These are phyloP conservation scores for Asterionellopsis glacialis DNA, from an alignment of 108 stramenopile genomes.

Conservation along the genomic window DNA sequence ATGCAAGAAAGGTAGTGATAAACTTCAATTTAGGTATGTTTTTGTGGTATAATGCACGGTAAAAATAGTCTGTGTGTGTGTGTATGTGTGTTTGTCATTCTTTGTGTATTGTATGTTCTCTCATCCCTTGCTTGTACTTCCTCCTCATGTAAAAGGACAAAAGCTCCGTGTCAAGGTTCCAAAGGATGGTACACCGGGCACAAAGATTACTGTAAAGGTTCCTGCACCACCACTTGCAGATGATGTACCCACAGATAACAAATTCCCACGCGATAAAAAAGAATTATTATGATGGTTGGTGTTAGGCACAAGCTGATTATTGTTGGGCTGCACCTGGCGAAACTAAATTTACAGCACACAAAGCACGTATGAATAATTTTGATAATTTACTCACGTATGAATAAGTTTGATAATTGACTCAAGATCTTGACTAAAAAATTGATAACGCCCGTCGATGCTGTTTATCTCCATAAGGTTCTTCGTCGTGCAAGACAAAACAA, in stretches of 20 bases:
- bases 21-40: slow-evolving; percentile 62
- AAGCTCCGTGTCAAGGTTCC: slow-evolving; percentile 75
- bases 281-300: slow-evolving; percentile 70
- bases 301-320: slow-evolving; percentile 44
- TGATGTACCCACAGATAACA: slow-evolving; percentile 43
- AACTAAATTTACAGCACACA: slow-evolving; percentile 40
- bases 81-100: too few relatives aligned
- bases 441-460: slow-evolving; percentile 51
- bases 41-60: not conserved
- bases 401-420: too few relatives aligned
- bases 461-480: slow-evolving; percentile 57
- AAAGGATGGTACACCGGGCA: slow-evolving; percentile 49
- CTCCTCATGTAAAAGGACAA: slow-evolving; percentile 69
- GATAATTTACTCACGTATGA: too few relatives aligned
- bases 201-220: slow-evolving; percentile 66
- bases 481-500: slow-evolving; percentile 65
- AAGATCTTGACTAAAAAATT: slow-evolving; percentile 59
- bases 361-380: slow-evolving; percentile 65
- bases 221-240: slow-evolving; percentile 34
- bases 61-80: too few relatives aligned
- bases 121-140: not conserved
- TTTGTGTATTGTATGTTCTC: too few relatives aligned
- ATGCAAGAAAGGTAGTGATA: slow-evolving; percentile 65
- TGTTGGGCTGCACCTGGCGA: slow-evolving; percentile 21
- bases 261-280: slow-evolving; percentile 53